phyloP scores from a whole-genome alignment of 495 filamentous ascomycete genomes.

The Penicillium goetzii region DNA sequence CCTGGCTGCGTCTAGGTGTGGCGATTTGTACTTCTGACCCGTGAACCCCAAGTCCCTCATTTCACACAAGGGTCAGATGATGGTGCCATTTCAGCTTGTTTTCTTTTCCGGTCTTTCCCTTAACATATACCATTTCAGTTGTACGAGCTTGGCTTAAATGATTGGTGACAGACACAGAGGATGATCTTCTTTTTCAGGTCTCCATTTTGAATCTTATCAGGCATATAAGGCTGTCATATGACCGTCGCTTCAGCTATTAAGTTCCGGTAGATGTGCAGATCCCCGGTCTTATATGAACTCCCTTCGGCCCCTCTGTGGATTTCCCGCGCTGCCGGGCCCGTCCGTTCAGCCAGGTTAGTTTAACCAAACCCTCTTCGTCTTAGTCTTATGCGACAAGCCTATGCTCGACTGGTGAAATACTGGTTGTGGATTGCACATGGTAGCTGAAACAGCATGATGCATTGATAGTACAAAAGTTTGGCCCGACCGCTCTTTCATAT shows the following conservation, averaged over 20 bases:
- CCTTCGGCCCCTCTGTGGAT: neutral
- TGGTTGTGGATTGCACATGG: neutral
- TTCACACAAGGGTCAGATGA: constrained; percentile 1
- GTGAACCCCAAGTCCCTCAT: neutral
- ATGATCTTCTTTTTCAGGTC: neutral
- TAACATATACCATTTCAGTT: neutral
- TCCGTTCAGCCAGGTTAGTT: neutral
- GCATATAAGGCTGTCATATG: neutral
- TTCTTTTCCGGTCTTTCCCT: too few relatives aligned
- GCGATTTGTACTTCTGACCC: constrained; percentile 4
- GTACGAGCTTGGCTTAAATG: neutral
- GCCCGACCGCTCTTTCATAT: neutral
- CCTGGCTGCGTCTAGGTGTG: constrained; percentile 1
- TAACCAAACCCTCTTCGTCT: neutral
- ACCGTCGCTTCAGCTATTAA: neutral
- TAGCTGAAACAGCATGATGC: neutral
- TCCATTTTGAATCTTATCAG: neutral
- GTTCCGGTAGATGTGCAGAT: neutral
- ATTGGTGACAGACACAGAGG: neutral
- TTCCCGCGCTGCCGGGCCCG: constrained; percentile 1
- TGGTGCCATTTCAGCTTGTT: neutral
- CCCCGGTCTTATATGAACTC: neutral
- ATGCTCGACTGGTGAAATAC: neutral
- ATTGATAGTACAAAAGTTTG: neutral
- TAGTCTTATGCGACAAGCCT: neutral